These are phyloP conservation scores for Quercus tomentella DNA, from an alignment of 331 rosid genomes.

Conservation along the genomic window DNA sequence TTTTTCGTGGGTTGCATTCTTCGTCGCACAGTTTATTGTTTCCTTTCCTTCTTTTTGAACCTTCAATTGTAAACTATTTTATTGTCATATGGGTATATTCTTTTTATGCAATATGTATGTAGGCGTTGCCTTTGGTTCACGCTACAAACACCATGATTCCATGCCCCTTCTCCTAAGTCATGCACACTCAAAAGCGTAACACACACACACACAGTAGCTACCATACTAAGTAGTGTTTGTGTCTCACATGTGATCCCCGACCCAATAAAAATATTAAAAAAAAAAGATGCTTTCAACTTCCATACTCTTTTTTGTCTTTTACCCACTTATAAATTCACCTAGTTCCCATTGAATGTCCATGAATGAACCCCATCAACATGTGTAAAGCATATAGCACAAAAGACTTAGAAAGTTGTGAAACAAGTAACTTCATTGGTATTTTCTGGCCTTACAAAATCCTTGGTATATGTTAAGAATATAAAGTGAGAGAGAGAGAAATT, in stretches of 20 bases:
- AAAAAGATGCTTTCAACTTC: slow-evolving; percentile 20
- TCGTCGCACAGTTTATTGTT: slow-evolving; percentile 33
- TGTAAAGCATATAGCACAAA: slow-evolving; percentile 1
- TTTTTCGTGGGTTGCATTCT: slow-evolving; percentile 24
- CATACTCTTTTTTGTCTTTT: slow-evolving; percentile 17
- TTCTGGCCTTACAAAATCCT: too few species aligned
- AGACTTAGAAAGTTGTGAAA: slow-evolving; percentile 3
- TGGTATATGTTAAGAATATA: too few species aligned
- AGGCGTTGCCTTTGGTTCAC: slow-evolving; percentile 47
- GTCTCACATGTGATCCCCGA: slow-evolving; percentile 45
- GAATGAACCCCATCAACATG: slow-evolving; percentile 16
- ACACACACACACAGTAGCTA: neutral
- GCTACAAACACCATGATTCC: slow-evolving; percentile 53
- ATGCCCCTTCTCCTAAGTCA: slow-evolving; percentile 45
- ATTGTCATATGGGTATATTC: slow-evolving; percentile 15
- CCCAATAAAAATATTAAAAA: neutral
- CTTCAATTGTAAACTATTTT: slow-evolving; percentile 7
- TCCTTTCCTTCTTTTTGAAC: slow-evolving; percentile 11
- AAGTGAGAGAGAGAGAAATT: too few species aligned
- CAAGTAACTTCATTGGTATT: neutral
- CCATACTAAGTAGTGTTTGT: slow-evolving; percentile 19
- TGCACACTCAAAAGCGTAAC: slow-evolving; percentile 40
- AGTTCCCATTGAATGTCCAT: slow-evolving; percentile 30
- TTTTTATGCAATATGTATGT: slow-evolving; percentile 30
- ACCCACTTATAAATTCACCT: slow-evolving; percentile 15